phyloP scores from a whole-genome alignment of 768 basidiomycete genomes.

The Suillus spraguei region DNA sequence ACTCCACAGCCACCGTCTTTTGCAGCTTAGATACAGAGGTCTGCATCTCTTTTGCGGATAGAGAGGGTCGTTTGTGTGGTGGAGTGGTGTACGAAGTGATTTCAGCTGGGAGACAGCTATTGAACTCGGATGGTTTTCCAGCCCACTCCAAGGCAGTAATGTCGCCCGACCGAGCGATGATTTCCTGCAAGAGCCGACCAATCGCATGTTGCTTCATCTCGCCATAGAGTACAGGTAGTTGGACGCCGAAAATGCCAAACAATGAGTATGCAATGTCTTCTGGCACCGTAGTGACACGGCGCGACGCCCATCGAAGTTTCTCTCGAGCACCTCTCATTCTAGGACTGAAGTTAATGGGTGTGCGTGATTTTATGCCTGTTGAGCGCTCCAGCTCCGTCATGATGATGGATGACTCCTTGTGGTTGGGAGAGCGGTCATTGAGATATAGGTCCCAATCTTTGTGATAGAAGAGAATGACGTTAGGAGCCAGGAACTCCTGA shows the following conservation, averaged over 20 bases:
- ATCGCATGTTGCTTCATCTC: not conserved
- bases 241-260: not conserved
- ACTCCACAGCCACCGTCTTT: not conserved
- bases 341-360: not conserved
- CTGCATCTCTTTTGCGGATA: not conserved
- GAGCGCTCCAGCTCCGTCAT: not conserved
- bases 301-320: not conserved
- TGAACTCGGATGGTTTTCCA: not conserved
- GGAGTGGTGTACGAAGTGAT: not conserved
- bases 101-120: not conserved
- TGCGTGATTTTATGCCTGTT: not conserved
- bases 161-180: not conserved
- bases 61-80: not conserved
- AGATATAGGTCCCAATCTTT: not conserved
- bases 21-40: not conserved
- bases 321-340: not conserved
- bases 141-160: not conserved
- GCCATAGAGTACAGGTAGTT: not conserved
- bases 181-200: not conserved
- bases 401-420: not conserved
- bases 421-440: not conserved
- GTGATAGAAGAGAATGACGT: not conserved
- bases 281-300: not conserved
- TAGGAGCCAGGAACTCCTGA: not conserved
- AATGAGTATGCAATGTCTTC: constrained; percentile 1